phyloP scores from a whole-genome alignment of 176 grass and related monocot genomes.

The Aegilops umbellulata region DNA sequence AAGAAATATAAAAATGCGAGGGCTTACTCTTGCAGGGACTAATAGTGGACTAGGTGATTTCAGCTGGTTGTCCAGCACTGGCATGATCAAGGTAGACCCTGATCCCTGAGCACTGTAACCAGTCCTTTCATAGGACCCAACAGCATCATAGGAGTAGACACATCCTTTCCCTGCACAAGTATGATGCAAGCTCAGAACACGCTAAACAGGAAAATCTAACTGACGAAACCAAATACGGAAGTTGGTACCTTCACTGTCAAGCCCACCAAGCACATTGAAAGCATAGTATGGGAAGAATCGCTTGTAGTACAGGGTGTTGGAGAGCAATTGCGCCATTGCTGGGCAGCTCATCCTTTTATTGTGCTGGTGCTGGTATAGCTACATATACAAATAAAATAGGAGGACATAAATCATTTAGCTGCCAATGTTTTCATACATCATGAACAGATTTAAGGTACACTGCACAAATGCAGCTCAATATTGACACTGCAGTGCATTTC shows the following conservation, averaged over 20 bases:
- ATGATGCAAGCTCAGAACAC: background rate
- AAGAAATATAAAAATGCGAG: background rate
- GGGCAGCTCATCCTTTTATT: constrained; percentile 99
- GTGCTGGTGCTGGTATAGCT: constrained; percentile 98
- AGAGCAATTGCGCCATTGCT: constrained; percentile 91
- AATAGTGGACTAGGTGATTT: constrained; percentile 90
- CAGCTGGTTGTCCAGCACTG: constrained; percentile 90
- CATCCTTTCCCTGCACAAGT: constrained; percentile 78
- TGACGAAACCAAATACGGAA: background rate
- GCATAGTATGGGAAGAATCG: constrained; percentile 97
- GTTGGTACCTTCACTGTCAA: constrained; percentile 78
- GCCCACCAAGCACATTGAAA: constrained; percentile 91
- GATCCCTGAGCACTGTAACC: constrained; percentile 90
- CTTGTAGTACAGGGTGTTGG: constrained; percentile 97
- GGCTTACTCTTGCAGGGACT: constrained; percentile 69
- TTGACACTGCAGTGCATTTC: background rate
- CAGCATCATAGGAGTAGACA: constrained; percentile 95
- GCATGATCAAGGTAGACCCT: constrained; percentile 82
- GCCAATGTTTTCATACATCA: background rate
- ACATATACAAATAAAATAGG: constrained; percentile 24
- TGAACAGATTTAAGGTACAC: background rate
- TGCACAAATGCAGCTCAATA: background rate
- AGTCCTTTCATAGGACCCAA: constrained; percentile 86
- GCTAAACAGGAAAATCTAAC: background rate
- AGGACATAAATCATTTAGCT: background rate